Evolutionary conservation across 1,139 yeast genomes (phyloP).

Genomic region (Petasospora rhodanensis): DNA sequence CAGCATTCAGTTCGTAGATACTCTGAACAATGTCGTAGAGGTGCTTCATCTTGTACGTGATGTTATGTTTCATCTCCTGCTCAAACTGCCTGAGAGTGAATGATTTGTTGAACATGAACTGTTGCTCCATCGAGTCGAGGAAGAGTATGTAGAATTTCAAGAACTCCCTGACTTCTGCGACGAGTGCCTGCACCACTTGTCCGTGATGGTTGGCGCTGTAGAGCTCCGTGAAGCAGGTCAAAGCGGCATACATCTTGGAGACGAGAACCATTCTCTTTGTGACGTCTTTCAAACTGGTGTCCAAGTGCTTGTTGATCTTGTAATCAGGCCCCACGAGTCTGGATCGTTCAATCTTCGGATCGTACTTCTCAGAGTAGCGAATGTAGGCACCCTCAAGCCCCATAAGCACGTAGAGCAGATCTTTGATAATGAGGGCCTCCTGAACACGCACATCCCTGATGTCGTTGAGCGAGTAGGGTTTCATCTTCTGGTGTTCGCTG

Average conservation of each 20-base stretch:
- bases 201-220: slow-evolving; percentile 61
- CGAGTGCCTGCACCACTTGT: slow-evolving; percentile 67
- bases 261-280: slow-evolving; percentile 54
- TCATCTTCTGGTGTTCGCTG: slow-evolving; percentile 29
- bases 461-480: slow-evolving; percentile 42
- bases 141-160: slow-evolving; percentile 43
- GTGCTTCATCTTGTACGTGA: slow-evolving; percentile 43
- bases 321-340: slow-evolving; percentile 69
- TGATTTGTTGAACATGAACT: slow-evolving; percentile 40
- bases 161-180: slow-evolving; percentile 51
- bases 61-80: slow-evolving; percentile 32
- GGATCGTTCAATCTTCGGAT: slow-evolving; percentile 35
- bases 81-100: slow-evolving; percentile 48
- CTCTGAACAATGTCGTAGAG: slow-evolving; percentile 50
- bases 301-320: slow-evolving; percentile 66
- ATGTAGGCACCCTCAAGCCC: slow-evolving; percentile 83
- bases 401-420: slow-evolving; percentile 59
- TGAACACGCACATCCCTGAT: slow-evolving; percentile 47
- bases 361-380: slow-evolving; percentile 59
- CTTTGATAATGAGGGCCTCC: slow-evolving; percentile 69
- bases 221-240: slow-evolving; percentile 49
- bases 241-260: slow-evolving; percentile 60
- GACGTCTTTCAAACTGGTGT: slow-evolving; percentile 70
- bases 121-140: slow-evolving; percentile 49
- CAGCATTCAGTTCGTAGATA: slow-evolving; percentile 40